Base-by-base conservation (phyloP, 129 eudicot species). In the Erigeron canadensis region DNA sequence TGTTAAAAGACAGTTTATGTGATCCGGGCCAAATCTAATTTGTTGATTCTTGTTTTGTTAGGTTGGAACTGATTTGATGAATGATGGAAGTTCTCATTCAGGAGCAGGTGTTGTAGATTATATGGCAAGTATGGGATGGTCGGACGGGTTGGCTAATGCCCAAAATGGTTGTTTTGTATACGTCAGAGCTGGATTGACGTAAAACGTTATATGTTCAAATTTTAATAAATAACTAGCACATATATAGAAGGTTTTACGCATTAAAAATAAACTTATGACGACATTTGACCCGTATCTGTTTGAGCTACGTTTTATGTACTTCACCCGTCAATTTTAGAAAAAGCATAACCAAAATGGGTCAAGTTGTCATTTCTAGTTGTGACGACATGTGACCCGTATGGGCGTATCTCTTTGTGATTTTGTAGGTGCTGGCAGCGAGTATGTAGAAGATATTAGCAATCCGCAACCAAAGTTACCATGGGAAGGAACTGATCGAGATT, bases 401-500 rank as follows among this genome's bases (percentile, higher is more conserved):
- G 34, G 2, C 34, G 3, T 28, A 28, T 28, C 34, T 28, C 34
- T 28, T 51, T 51, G 22, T 51, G 22, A 48, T 48, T 21, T 76
- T 59, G 37, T 55, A 79, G 96, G 82, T 73, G 51, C 38, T 9
- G 43, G 11, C 15, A 79, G 69, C 12, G 83, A 80, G 56, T 84
- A 81, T 53, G 84, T 73, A 40, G 86, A 79, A 67, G 86, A 78
- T 71, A 81, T 70, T 23, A 61, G 55, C 73, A 77, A 44, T 43
- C 43, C 69, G 62, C 81, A 72, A 50, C 71, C 66, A 11, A 56
- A 56, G 53, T 79, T 71, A 73, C 88, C 85, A 15, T 84, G 89
- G 87, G 89, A 84, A 81, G 85, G 89, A 67, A 87, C 70, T 21
- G 87, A 79, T 66, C 69, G 84, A 7, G 85, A 87, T 77, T 87